A percentile compares a stretch with the other conserved stretches of the same genome.
Evolutionary conservation across 495 filamentous ascomycete species (phyloP).

Genomic region (Daldinia bambusicola): DNA sequence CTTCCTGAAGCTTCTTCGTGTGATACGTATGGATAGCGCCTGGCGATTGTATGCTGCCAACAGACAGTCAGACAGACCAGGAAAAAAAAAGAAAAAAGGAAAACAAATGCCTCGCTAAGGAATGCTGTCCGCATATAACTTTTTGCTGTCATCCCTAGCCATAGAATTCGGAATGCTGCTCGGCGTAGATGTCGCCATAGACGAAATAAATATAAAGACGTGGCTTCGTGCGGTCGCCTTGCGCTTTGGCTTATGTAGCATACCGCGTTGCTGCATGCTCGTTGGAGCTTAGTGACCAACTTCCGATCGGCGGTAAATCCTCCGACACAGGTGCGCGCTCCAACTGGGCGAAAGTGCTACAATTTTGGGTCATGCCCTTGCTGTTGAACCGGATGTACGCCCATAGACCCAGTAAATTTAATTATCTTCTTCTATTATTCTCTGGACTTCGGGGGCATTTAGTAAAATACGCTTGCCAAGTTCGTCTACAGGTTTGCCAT

Average conservation of each 20-base stretch:
- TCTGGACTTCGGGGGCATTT: slow-evolving; percentile 66
- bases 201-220: not conserved
- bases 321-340: not conserved
- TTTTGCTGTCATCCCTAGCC: not conserved
- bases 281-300: not conserved
- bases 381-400: not conserved
- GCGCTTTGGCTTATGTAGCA: not conserved
- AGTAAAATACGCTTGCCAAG: slow-evolving; percentile 85
- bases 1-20: not conserved
- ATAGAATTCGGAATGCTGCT: not conserved
- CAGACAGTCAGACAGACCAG: too few species aligned
- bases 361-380: not conserved
- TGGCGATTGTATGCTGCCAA: not conserved
- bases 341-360: not conserved
- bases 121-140: not conserved
- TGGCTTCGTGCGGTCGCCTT: not conserved
- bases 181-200: not conserved
- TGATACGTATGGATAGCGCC: not conserved
- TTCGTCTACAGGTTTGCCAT: slow-evolving; percentile 77
- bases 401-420: slow-evolving; percentile 4
- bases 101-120: too few species aligned
- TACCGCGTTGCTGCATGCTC: not conserved
- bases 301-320: not conserved
- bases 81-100: too few species aligned
- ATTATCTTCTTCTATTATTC: slow-evolving; percentile 57